phyloP scores from a whole-genome alignment of 129 eudicot genomes.

The Calendula officinalis region DNA sequence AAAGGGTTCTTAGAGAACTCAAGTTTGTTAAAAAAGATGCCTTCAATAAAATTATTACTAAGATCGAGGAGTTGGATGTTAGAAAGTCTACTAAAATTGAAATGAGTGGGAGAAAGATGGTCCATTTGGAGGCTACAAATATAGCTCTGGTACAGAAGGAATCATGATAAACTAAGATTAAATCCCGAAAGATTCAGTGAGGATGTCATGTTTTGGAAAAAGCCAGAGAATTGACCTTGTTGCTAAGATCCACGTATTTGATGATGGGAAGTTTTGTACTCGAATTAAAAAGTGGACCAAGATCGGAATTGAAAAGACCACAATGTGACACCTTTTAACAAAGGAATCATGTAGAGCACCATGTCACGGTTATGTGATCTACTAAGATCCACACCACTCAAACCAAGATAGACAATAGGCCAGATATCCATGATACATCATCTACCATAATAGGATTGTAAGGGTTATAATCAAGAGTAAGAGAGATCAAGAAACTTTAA shows the following conservation, averaged over 20 bases:
- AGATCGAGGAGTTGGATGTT: constrained; percentile 4
- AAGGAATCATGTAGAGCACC: constrained; percentile 5
- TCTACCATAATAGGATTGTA: neutral
- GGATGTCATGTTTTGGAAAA: constrained; percentile 11
- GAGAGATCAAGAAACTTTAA: constrained; percentile 15
- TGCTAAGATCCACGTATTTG: neutral
- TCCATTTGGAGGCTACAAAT: neutral
- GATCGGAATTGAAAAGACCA: neutral
- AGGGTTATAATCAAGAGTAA: neutral
- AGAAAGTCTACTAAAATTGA: neutral
- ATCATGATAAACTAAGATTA: neutral
- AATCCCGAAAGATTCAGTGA: neutral
- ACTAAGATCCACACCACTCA: neutral
- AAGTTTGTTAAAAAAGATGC: neutral
- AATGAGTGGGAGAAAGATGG: neutral
- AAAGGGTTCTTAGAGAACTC: neutral
- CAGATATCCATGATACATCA: neutral
- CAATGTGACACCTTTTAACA: neutral
- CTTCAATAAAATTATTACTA: neutral
- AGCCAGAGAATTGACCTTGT: neutral
- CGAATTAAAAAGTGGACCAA: neutral
- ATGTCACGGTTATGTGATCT: neutral
- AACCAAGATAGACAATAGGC: neutral
- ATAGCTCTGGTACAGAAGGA: neutral
- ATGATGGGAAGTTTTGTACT: neutral